Evolutionary conservation across 805 yeast species (phyloP).

Genomic region (Kazachstania kunashirensis): DNA sequence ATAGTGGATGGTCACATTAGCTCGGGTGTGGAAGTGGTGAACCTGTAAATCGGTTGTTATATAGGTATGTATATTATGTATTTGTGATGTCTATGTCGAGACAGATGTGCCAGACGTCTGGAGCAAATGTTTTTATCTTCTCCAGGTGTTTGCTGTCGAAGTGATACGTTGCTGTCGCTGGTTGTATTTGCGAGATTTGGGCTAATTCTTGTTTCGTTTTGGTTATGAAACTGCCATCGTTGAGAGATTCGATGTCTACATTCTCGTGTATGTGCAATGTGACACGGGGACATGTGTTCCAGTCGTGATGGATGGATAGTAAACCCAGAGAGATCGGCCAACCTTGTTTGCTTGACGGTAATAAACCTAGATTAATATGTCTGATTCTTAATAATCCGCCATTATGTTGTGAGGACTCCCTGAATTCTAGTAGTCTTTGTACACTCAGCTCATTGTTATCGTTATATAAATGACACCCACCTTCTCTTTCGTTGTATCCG

Average conservation of each 20-base stretch:
- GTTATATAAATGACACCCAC: slow-evolving; percentile 36
- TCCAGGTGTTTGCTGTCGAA: slow-evolving; percentile 36
- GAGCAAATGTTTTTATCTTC: slow-evolving; percentile 76
- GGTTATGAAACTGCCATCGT: slow-evolving; percentile 8
- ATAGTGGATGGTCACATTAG: too few relatives aligned
- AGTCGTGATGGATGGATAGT: slow-evolving; percentile 9
- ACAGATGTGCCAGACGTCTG: slow-evolving; percentile 75
- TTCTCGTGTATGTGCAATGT: slow-evolving; percentile 70
- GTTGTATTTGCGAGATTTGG: slow-evolving; percentile 4
- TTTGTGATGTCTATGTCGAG: slow-evolving; percentile 31
- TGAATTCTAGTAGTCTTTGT: slow-evolving; percentile 30
- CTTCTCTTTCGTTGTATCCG: slow-evolving; percentile 12
- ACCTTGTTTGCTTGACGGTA: slow-evolving; percentile 60
- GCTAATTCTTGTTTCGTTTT: neutral
- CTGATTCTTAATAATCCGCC: slow-evolving; percentile 26
- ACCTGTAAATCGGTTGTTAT: neutral
- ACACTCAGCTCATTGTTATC: slow-evolving; percentile 53
- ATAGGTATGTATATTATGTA: neutral
- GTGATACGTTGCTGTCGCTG: slow-evolving; percentile 1
- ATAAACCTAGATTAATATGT: slow-evolving; percentile 68
- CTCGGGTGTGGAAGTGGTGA: too few relatives aligned
- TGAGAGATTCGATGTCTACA: slow-evolving; percentile 39
- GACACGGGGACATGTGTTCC: slow-evolving; percentile 12
- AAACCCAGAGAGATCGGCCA: slow-evolving; percentile 41
- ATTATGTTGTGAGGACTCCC: slow-evolving; percentile 4